Base-by-base conservation (phyloP, 176 grass and related monocot species). In the Oryza nivara region DNA sequence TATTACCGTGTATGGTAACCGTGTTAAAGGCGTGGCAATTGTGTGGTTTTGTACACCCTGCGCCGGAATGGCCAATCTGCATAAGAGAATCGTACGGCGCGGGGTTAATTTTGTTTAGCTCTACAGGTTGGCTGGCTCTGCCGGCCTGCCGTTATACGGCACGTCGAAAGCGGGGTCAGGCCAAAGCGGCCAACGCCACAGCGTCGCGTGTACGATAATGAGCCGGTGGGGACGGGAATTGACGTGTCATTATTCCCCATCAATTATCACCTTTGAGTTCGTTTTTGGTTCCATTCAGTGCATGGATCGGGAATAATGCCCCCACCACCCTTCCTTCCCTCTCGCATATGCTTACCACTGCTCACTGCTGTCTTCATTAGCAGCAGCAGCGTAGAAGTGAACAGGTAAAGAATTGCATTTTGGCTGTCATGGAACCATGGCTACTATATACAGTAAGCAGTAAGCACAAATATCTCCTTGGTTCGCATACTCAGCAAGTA, bases 221-320 rank as follows among this genome's bases (percentile, higher is more conserved):
- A 60, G 74, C 19, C 47, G 4, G 63, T 11, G 68, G 88, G 14
- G 8, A 71, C 36, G 20, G 10, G 4, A 45, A 4, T 48, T 23
- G 79, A 86, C 38, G 60, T 43, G 74, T 40, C 80, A 86, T 90
- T 83, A 74, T 79, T 86, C 63, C 63, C 46, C 88, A 20, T 17
- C n/a, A 74, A 80, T 38, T 86, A 83, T 6, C 63, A 61, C 36
- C 20, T 23, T n/a, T 44, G 44, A 82, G 78, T 86, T 86, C 48
- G 75, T 78, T 79, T 83, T 79, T 70, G 61, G 75, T 69, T 86
- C 83, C 83, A 90, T 78, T 72, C 74, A 45, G 83, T 72, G 88
- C 74, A 86, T 67, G 84, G 81, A 58, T 38, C 47, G 7, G 83
- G 73, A 80, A 56, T 32, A 56, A n/a, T n/a, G 88, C 25, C 78